Evolutionary conservation across 2,329 filamentous ascomycete genomes (phyloP).

Genomic region (Metarhizium robertsii): DNA sequence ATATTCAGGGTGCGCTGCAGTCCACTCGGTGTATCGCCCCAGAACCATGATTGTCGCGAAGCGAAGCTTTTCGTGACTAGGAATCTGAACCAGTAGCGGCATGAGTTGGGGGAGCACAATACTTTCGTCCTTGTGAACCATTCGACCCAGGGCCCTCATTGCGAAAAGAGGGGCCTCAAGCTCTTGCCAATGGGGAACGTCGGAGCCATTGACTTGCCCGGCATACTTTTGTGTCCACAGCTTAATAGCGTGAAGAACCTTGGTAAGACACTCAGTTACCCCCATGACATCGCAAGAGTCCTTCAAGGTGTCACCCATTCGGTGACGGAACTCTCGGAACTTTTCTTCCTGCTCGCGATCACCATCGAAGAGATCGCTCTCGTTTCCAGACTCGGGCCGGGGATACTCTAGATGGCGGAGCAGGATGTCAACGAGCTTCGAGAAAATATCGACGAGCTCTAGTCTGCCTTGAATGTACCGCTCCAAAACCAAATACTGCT

Average conservation of each 20-base stretch:
- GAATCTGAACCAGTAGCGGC: constrained; percentile 86
- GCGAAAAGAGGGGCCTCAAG: constrained; percentile 92
- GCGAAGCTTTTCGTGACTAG: constrained; percentile 92
- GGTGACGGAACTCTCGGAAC: constrained; percentile 91
- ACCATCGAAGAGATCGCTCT: constrained; percentile 84
- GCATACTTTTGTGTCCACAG: constrained; percentile 80
- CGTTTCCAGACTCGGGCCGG: constrained; percentile 59
- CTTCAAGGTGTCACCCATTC: constrained; percentile 96
- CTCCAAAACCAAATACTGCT: constrained; percentile 88
- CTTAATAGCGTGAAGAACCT: constrained; percentile 80
- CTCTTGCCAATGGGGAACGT: constrained; percentile 92
- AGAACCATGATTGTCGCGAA: constrained; percentile 98
- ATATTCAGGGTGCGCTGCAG: constrained; percentile 83
- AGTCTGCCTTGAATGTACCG: constrained; percentile 76
- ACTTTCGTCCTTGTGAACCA: constrained; percentile 84
- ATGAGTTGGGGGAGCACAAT: constrained; percentile 86
- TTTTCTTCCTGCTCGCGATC: constrained; percentile 94
- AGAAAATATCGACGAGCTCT: constrained; percentile 71
- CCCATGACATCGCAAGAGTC: constrained; percentile 96
- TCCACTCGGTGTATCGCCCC: constrained; percentile 96
- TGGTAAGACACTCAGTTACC: constrained; percentile 80
- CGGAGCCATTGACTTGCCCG: constrained; percentile 58
- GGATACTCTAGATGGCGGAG: constrained; percentile 86
- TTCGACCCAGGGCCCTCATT: constrained; percentile 90
- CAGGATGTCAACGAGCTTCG: constrained; percentile 85